phyloP scores from a whole-genome alignment of 176 grass and related monocot genomes.

The Musa beccarii region DNA sequence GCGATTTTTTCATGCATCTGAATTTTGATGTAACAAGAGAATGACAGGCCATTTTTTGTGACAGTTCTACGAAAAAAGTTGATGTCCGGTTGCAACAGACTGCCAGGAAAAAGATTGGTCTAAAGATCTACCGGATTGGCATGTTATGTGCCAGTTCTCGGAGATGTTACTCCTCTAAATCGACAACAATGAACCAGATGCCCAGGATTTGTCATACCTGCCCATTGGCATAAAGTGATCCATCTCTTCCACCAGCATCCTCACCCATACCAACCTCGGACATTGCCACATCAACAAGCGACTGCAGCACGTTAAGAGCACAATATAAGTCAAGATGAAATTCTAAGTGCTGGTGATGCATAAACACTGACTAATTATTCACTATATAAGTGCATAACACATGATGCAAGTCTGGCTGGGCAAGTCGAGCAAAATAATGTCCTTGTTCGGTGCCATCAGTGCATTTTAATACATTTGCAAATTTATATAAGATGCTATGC shows the following conservation, averaged over 20 bases:
- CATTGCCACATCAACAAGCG: constrained; percentile 46
- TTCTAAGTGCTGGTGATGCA: background rate
- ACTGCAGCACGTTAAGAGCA: constrained; percentile 15
- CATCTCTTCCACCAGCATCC: constrained; percentile 47
- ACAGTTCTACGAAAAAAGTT: background rate
- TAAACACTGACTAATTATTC: background rate
- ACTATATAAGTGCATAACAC: background rate
- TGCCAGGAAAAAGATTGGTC: background rate
- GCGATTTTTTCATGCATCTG: no score
- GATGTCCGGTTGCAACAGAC: background rate
- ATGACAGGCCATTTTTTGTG: no score
- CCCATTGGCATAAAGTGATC: constrained; percentile 54
- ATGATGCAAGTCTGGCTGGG: background rate
- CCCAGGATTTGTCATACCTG: constrained; percentile 22
- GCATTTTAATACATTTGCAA: background rate
- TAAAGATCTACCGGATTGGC: background rate
- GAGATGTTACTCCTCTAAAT: background rate
- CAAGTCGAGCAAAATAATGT: no score
- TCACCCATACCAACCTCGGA: constrained; percentile 43
- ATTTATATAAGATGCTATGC: background rate
- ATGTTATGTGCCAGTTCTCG: background rate
- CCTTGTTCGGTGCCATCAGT: background rate
- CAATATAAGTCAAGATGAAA: background rate
- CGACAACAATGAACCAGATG: background rate
- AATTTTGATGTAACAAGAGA: no score